Evolutionary conservation across 345 rosid species (phyloP).

Genomic region (Carallia brachiata): DNA sequence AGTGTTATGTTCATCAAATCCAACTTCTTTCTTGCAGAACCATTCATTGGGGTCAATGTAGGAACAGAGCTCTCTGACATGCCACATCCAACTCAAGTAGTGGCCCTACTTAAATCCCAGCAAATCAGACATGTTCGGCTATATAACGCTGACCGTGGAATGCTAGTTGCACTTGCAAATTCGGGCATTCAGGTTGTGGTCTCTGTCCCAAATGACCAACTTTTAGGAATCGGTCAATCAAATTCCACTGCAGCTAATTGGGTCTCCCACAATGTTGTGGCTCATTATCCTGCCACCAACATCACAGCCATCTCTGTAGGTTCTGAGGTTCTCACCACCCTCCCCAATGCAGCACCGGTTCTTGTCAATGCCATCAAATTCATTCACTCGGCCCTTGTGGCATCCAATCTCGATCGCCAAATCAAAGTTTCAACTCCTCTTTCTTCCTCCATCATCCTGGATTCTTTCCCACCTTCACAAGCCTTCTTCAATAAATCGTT

Average conservation of each 20-base stretch:
- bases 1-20: not conserved
- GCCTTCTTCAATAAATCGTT: conserved; percentile 92
- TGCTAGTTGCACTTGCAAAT: conserved; percentile 88
- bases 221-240: conserved; percentile 95
- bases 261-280: conserved; percentile 79
- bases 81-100: conserved; percentile 95
- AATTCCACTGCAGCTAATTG: conserved; percentile 98
- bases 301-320: conserved; percentile 97
- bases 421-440: conserved; percentile 90
- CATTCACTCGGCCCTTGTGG: conserved; percentile 85
- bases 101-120: conserved; percentile 81
- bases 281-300: conserved; percentile 91
- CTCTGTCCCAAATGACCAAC: conserved; percentile 90
- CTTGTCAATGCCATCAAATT: conserved; percentile 79
- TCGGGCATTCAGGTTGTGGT: conserved; percentile 80
- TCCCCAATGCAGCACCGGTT: conserved; percentile 77
- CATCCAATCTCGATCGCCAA: conserved; percentile 81
- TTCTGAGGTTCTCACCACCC: conserved; percentile 73
- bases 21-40: conserved; percentile 14
- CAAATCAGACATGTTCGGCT: conserved; percentile 76
- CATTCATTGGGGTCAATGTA: conserved; percentile 82
- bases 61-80: conserved; percentile 88
- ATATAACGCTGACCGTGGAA: conserved; percentile 74
- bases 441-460: conserved; percentile 80
- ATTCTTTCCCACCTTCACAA: conserved; percentile 98